Evolutionary conservation across 306 rosid genomes (phyloP), one percentile per base, ranked within the genome.

Genomic region (Alnus rubra): DNA sequence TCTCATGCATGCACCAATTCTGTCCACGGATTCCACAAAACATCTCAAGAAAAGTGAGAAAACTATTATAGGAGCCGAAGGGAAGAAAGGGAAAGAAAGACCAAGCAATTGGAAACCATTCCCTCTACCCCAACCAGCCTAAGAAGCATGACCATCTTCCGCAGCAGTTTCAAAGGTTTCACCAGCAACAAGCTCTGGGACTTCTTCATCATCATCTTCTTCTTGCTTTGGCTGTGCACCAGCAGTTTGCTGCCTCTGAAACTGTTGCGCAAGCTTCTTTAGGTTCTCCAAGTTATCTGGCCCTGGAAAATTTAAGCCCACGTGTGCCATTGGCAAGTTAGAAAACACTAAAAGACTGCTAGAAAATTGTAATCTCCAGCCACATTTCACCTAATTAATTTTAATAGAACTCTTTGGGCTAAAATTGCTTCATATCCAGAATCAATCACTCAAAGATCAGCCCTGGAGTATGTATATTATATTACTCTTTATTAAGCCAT

Each of bases 261-360:
- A 42, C 50, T 67, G 72, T 30, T 67, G 51, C 1, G 31, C 51
- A 18, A 67, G 51, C 72, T 67, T 67, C 72, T 47, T 67, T 39
- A 67, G 72, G 72, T 67, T 67, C 19, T 67, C 51, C 51, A 67
- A 67, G 72, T 68, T 67, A 67, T 67, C 72, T 67, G 72, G 72
- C 72, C 72, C 72, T 67, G 69, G 18, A 42, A 63, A 68, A 68
- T 68, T 68, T 11, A 18, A 68, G 6, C 51, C 72, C 72, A 68
- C 42, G 8, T 9, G 13, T 3, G 51, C 18, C 31, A 67, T 18
- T 67, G 51, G 42, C 30, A 42, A n/a, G 72, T 67, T 19, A 42
- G 4, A 30, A 42, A 59, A 59, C 13, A 59, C 65, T 23, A 23
- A 23, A 31, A 33, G 47, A 64, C 28, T 37, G 12, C 35, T 23